phyloP scores from a whole-genome alignment of 1,284 basidiomycete species.

The Sporisorium exsertum region DNA sequence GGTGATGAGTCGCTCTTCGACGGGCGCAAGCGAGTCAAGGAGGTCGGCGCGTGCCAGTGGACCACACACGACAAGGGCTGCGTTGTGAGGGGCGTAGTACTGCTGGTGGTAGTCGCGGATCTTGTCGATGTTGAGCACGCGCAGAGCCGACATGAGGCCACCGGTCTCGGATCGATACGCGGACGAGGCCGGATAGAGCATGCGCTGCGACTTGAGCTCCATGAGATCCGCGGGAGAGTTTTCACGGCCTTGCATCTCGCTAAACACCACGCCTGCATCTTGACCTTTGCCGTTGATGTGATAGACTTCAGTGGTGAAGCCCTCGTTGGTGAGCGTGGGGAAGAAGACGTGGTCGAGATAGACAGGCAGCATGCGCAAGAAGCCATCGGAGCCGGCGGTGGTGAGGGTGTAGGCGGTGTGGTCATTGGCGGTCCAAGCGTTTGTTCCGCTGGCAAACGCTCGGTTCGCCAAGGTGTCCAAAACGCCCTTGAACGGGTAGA shows the following conservation, averaged over 20 bases:
- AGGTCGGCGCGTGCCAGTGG: slow-evolving; percentile 75
- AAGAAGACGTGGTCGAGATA: slow-evolving; percentile 98
- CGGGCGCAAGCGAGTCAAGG: slow-evolving; percentile 75
- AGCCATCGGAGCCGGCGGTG: slow-evolving; percentile 96
- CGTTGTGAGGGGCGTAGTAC: slow-evolving; percentile 95
- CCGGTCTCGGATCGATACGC: slow-evolving; percentile 97
- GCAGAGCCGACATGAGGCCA: slow-evolving; percentile 90
- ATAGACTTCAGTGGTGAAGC: slow-evolving; percentile 84
- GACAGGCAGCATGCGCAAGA: slow-evolving; percentile 91
- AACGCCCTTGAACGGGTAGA: slow-evolving; percentile 92
- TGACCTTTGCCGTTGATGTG: slow-evolving; percentile 91
- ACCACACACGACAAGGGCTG: slow-evolving; percentile 84
- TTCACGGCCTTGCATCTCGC: slow-evolving; percentile 92
- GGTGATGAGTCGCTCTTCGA: slow-evolving; percentile 60
- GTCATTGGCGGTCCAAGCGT: slow-evolving; percentile 75
- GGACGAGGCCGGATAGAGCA: slow-evolving; percentile 83
- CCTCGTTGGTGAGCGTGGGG: slow-evolving; percentile 90
- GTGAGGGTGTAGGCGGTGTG: slow-evolving; percentile 87
- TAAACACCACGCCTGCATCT: slow-evolving; percentile 91
- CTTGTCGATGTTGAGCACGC: slow-evolving; percentile 90
- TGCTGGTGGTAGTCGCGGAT: slow-evolving; percentile 83
- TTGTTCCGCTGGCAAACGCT: slow-evolving; percentile 87
- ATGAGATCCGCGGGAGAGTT: slow-evolving; percentile 92
- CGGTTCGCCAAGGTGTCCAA: slow-evolving; percentile 97
- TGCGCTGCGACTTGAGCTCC: slow-evolving; percentile 75